Percentiles rank a stretch among this genome's conserved stretches.
Evolutionary conservation across 2,329 filamentous ascomycete genomes (phyloP).

Genomic region (Diaporthe citriasiana): DNA sequence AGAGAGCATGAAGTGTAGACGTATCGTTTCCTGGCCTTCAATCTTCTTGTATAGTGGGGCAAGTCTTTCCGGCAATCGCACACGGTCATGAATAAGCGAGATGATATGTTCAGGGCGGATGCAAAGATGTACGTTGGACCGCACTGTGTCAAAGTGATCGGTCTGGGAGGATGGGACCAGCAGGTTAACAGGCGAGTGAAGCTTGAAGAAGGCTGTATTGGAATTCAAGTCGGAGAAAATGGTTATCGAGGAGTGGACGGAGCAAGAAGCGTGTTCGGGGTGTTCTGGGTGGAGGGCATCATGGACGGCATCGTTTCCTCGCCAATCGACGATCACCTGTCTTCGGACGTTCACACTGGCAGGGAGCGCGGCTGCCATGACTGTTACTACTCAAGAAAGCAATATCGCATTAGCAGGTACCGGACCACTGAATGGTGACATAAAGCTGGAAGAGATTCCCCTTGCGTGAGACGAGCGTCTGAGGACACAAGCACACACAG

Average conservation of each 20-base stretch:
- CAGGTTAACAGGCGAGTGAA: background rate
- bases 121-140: background rate
- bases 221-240: background rate
- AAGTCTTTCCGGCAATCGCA: background rate
- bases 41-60: background rate
- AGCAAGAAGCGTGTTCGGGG: background rate
- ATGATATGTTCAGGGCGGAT: background rate
- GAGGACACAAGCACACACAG: conserved; percentile 1
- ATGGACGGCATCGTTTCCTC: no score
- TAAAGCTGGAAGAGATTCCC: background rate
- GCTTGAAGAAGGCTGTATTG: conserved; percentile 3
- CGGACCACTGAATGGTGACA: background rate
- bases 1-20: background rate
- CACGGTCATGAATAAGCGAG: background rate
- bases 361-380: background rate
- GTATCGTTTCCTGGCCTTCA: background rate
- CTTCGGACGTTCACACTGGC: background rate
- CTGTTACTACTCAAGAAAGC: background rate
- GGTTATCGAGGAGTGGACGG: background rate
- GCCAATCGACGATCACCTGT: background rate
- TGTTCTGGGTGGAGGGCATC: background rate
- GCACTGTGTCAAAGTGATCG: background rate
- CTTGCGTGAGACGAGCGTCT: background rate
- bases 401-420: background rate
- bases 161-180: background rate